phyloP scores from a whole-genome alignment of 768 basidiomycete species.

The Boletus patriciae region DNA sequence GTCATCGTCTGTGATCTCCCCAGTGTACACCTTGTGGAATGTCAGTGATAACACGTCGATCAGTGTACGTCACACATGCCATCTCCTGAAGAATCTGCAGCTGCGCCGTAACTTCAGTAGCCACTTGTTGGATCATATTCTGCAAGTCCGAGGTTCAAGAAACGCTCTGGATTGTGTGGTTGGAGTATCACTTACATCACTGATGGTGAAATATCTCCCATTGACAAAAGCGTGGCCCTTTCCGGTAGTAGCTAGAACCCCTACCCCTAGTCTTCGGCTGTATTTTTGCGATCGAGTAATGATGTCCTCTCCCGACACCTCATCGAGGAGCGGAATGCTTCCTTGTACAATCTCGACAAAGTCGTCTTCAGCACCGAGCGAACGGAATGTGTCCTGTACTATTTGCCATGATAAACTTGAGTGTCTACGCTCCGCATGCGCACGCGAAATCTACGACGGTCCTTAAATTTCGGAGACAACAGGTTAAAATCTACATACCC shows the following conservation, averaged over 20 bases:
- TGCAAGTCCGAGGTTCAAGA: constrained; percentile 2
- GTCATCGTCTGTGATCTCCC: constrained; percentile 54
- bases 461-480: background rate
- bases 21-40: constrained; percentile 51
- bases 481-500: constrained; percentile 36
- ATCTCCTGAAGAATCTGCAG: constrained; percentile 71
- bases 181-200: constrained; percentile 53
- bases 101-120: constrained; percentile 53
- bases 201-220: constrained; percentile 72
- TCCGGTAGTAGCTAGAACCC: constrained; percentile 31
- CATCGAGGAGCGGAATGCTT: constrained; percentile 24
- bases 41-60: background rate
- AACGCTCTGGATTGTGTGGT: background rate
- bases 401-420: constrained; percentile 44
- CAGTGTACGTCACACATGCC: constrained; percentile 39
- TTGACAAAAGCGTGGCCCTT: constrained; percentile 83
- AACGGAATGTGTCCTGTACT: constrained; percentile 41
- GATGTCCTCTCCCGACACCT: constrained; percentile 30
- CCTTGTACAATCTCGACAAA: constrained; percentile 43
- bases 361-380: constrained; percentile 36
- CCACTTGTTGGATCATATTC: constrained; percentile 29
- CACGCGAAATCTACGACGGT: constrained; percentile 39
- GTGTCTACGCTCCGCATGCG: constrained; percentile 33
- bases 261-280: constrained; percentile 55
- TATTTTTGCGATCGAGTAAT: constrained; percentile 54